Evolutionary conservation across 345 rosid genomes (phyloP).

Genomic region (Eucalyptus polyanthemos): DNA sequence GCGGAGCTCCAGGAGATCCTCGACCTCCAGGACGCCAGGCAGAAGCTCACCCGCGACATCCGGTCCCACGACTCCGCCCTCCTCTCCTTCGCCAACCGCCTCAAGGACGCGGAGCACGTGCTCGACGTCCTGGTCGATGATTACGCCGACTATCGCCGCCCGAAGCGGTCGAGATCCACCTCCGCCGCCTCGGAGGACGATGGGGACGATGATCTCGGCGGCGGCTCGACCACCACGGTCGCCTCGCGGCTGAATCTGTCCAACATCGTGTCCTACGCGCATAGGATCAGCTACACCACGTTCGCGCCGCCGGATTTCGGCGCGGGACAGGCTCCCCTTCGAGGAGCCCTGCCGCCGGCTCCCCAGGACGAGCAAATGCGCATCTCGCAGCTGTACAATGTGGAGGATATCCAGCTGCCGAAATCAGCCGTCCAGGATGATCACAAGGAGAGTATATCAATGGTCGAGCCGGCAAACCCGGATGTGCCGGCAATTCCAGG

Average conservation of each 20-base stretch:
- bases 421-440: conserved; percentile 1
- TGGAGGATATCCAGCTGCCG: conserved; percentile 42
- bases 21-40: conserved; percentile 81
- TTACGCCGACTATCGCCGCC: conserved; percentile 66
- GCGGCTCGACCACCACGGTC: conserved; percentile 50
- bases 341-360: conserved; percentile 92
- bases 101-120: conserved; percentile 69
- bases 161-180: conserved; percentile 32
- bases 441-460: not conserved
- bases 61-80: conserved; percentile 40
- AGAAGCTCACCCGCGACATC: conserved; percentile 50
- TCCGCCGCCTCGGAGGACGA: conserved; percentile 10
- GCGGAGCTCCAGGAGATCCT: conserved; percentile 88
- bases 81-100: conserved; percentile 64
- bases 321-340: conserved; percentile 81
- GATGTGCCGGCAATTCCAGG: conserved; percentile 42
- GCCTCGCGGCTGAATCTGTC: conserved; percentile 66
- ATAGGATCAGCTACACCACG: conserved; percentile 85
- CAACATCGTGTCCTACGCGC: conserved; percentile 74
- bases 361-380: conserved; percentile 99
- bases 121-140: conserved; percentile 82
- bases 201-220: conserved; percentile 1
- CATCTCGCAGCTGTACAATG: conserved; percentile 70
- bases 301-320: conserved; percentile 94
- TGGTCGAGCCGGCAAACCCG: not conserved